phyloP scores from a whole-genome alignment of 164 flowering plant species.

The Malania oleifera region DNA sequence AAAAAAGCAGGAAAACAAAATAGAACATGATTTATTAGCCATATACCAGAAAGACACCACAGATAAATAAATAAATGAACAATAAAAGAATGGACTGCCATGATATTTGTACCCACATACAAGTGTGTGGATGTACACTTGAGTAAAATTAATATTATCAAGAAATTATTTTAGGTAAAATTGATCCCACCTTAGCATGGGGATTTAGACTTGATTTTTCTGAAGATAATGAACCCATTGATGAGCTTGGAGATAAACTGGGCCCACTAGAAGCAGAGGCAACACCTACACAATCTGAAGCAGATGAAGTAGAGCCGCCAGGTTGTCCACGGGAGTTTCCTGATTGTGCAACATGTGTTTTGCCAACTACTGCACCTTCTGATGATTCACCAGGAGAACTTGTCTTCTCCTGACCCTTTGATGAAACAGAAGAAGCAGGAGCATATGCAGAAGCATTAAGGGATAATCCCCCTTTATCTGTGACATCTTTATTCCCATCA shows the following conservation, averaged over 20 bases:
- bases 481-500: constrained; percentile 26
- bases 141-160: background rate
- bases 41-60: background rate
- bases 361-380: constrained; percentile 33
- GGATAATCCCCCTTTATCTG: constrained; percentile 38
- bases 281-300: constrained; percentile 50
- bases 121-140: no score
- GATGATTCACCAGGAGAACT: constrained; percentile 25
- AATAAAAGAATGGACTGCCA: background rate
- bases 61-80: background rate
- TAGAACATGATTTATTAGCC: no score
- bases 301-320: constrained; percentile 62
- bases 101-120: no score
- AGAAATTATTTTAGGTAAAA: background rate
- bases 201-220: constrained; percentile 93
- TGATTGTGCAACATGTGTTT: constrained; percentile 32
- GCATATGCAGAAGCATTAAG: constrained; percentile 33
- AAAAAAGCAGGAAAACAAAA: constrained; percentile 3
- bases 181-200: constrained; percentile 72
- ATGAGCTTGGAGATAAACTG: constrained; percentile 84
- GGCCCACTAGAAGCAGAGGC: constrained; percentile 46
- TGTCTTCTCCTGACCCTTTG: constrained; percentile 30
- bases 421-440: constrained; percentile 25
- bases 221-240: constrained; percentile 81
- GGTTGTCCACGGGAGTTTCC: constrained; percentile 40